Conservation (phyloP, 2,329 filamentous ascomycete genomes). For the Gnomoniopsis smithogilvyi region DNA sequence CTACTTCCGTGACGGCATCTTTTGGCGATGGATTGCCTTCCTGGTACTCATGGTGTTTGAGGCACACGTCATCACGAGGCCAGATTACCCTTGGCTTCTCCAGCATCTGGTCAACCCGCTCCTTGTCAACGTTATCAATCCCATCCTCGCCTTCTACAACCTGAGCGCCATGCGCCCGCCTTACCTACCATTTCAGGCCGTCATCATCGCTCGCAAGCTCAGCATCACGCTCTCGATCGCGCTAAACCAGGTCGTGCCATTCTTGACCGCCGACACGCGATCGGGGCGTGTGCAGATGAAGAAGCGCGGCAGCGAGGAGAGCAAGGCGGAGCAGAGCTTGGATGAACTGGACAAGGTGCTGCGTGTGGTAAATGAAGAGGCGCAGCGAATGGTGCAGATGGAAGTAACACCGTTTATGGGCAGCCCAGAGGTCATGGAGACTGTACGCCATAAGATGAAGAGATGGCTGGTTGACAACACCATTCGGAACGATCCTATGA, state of each 20-base stretch:
- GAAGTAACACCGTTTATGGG: conserved; percentile 78
- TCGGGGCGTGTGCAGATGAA: conserved; percentile 27
- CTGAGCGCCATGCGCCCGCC: conserved; percentile 47
- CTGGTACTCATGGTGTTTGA: conserved; percentile 53
- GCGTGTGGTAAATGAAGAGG: conserved; percentile 64
- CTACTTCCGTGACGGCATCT: conserved; percentile 64
- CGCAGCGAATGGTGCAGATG: conserved; percentile 66
- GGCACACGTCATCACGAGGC: conserved; percentile 53
- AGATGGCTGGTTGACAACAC: conserved; percentile 89
- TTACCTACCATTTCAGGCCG: conserved; percentile 81
- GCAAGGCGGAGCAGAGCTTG: conserved; percentile 56
- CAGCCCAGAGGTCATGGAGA: conserved; percentile 61
- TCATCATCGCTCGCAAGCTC: conserved; percentile 71
- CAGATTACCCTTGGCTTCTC: conserved; percentile 45
- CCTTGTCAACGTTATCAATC: conserved; percentile 30
- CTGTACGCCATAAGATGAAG: conserved; percentile 69
- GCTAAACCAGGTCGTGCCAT: conserved; percentile 73
- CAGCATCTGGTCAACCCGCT: conserved; percentile 41
- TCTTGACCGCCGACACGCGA: conserved; percentile 46
- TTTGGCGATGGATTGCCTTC: conserved; percentile 62
- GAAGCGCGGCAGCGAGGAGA: conserved; percentile 42
- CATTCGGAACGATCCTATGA: conserved; percentile 74
- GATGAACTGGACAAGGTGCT: conserved; percentile 62
- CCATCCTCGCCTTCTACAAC: conserved; percentile 31
- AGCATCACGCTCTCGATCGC: conserved; percentile 80